Conservation (phyloP, 1,284 basidiomycete species). For the Lignosus rhinocerotis region DNA sequence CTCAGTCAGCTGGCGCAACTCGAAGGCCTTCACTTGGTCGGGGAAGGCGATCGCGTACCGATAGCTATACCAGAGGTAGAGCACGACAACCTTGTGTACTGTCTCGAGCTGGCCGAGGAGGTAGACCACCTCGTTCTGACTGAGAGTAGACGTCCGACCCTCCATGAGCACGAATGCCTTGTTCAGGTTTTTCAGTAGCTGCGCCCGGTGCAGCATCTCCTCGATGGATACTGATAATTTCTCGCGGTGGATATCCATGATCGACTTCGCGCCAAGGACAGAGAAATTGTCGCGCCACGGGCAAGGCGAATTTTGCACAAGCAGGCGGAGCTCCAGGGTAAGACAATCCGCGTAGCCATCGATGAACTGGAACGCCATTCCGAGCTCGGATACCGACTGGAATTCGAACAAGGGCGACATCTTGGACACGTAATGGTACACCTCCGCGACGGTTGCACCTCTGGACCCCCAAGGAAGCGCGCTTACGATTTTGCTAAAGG, state of each 20-base stretch:
- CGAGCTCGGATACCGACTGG: slow-evolving; percentile 16
- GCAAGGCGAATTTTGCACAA: slow-evolving; percentile 28
- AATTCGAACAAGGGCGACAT: slow-evolving; percentile 29
- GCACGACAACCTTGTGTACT: slow-evolving; percentile 78
- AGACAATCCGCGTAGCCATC: slow-evolving; percentile 30
- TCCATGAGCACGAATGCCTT: slow-evolving; percentile 18
- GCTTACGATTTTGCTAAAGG: slow-evolving; percentile 31
- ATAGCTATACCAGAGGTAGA: slow-evolving; percentile 88
- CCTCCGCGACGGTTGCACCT: slow-evolving; percentile 22
- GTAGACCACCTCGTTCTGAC: slow-evolving; percentile 19
- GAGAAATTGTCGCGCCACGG: slow-evolving; percentile 30
- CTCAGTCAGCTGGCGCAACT: slow-evolving; percentile 70
- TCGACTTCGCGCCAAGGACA: slow-evolving; percentile 14
- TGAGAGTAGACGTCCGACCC: slow-evolving; percentile 1
- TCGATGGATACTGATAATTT: slow-evolving; percentile 18
- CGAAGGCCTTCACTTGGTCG: slow-evolving; percentile 51
- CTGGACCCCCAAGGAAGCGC: slow-evolving; percentile 40
- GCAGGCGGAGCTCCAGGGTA: slow-evolving; percentile 28
- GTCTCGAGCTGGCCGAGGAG: slow-evolving; percentile 65
- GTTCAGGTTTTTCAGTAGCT: slow-evolving; percentile 27
- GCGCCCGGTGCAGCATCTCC: slow-evolving; percentile 17
- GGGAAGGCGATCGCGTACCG: slow-evolving; percentile 78
- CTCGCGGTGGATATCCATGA: slow-evolving; percentile 31
- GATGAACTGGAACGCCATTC: slow-evolving; percentile 23
- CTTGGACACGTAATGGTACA: slow-evolving; percentile 31